These are phyloP conservation scores for Nakaseomyces glabratus DNA, from an alignment of 1,139 yeast genomes.

Conservation along the genomic window DNA sequence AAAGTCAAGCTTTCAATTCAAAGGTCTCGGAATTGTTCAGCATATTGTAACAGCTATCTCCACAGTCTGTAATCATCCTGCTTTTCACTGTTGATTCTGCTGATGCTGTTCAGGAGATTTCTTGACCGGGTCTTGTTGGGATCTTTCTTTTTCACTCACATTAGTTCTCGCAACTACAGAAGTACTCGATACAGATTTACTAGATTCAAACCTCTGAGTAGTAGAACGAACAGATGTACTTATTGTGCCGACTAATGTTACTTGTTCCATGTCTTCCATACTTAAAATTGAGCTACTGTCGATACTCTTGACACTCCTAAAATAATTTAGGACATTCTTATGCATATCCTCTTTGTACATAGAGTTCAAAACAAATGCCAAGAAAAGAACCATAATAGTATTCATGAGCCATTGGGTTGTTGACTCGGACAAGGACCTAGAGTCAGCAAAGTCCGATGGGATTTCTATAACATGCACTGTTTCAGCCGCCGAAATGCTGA, in stretches of 20 bases:
- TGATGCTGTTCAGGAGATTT: no score
- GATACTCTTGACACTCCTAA: not conserved
- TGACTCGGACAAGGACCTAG: slow-evolving; percentile 33
- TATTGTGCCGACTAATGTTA: slow-evolving; percentile 1
- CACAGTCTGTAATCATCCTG: no score
- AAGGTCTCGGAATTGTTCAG: no score
- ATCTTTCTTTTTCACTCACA: no score
- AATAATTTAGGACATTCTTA: not conserved
- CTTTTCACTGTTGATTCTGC: no score
- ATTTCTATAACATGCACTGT: slow-evolving; percentile 55
- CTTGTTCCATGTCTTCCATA: slow-evolving; percentile 4
- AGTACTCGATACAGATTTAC: no score
- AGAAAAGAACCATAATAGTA: slow-evolving; percentile 1
- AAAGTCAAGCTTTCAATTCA: no score
- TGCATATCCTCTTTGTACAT: slow-evolving; percentile 6
- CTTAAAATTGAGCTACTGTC: not conserved
- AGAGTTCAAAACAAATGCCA: slow-evolving; percentile 1
- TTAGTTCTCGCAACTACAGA: no score
- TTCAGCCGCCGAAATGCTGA: slow-evolving; percentile 77
- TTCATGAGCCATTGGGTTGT: slow-evolving; percentile 4
- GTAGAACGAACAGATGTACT: no score
- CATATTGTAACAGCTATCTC: no score
- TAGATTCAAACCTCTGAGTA: no score
- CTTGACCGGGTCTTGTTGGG: no score
- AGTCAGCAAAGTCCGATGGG: slow-evolving; percentile 43